Base-by-base conservation (phyloP, 495 filamentous ascomycete genomes). In the Talaromyces wortmannii region DNA sequence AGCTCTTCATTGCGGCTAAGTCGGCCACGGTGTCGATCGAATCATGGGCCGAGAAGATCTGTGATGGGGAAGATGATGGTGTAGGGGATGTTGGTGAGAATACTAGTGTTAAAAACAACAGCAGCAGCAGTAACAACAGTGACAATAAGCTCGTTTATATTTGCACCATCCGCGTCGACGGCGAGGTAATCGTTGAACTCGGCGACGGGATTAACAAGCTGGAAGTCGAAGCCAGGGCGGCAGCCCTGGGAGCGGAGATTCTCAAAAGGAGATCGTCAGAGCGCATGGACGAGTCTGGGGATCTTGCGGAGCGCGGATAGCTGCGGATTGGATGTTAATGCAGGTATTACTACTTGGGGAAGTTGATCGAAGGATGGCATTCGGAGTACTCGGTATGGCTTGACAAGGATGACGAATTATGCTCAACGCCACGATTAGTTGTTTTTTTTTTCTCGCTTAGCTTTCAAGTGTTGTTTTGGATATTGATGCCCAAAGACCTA, bases 181-280 rank as follows among this genome's bases (percentile, higher is more conserved):
- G 72, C 11, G 62, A 67, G 57, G 51, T 65, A 11, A 58, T 88
- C 29, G 72, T 75, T 0, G 66, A 60, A 5, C 71, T 79, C 15
- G 63, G 57, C 2, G 79, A 74, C 13, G 81, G 78, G 6, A 59
- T 75, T 0, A 78, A 61, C 31, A 73, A 57, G 53, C 72, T 80
- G 30, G 84, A 87, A 65, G 77, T 83, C 12, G 71, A 78, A 65
- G 77, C 75, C 2, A 77, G 73, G 62, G 83, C 78, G 6, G 85
- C 85, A 29, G 71, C 77, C 50, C 57, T 56, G 66, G 83, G 78
- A 6, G 72, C 74, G 32, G 52, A 40, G 40, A 50, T 72, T 42
- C 59, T 71, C 48, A 65, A 50, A 48, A 53, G 0, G 43, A 59
- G 16, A 55, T 55, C 57, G 4, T 56, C 52, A 6, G 48, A 57